Base-by-base conservation (phyloP, 805 yeast genomes). In the Metschnikowia similis region DNA sequence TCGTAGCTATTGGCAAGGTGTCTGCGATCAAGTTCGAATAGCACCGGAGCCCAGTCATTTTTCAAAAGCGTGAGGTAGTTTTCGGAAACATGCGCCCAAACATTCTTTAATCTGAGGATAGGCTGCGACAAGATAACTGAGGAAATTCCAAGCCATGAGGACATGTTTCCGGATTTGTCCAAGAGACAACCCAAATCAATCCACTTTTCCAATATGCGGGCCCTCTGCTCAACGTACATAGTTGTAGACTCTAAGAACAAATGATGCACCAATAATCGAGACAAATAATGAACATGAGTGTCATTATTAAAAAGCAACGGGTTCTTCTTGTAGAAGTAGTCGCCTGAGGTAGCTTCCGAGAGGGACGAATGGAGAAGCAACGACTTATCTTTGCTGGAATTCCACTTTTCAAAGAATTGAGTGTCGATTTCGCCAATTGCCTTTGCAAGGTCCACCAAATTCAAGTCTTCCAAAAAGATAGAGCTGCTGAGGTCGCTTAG, bases 31-130 rank as follows among this genome's bases (percentile, higher is more conserved):
- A 92, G 74, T 62, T 91, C 97, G 68, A 87, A 89, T 8, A 89
- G 84, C 26, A 92, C 95, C 2, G 95, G 96, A 0, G 94, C 88
- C 97, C 97, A 92, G 58, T 87, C 95, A 45, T 83, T 81, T 40
- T 83, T 79, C 29, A 89, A 80, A 2, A 81, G 70, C 48, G 80
- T 82, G 47, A 87, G 66, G 41, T 79, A 72, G 29, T 79, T 78
- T 17, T 78, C 76, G 11, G 86, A 79, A 4, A 90, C 87, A 43
- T 74, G 71, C 7, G 83, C 71, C 98, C 98, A 92, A 1, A 91
- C 77, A 48, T 79, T 77, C 28, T 79, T 70, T 41, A 92, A 71
- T 56, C 98, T 77, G 50, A 92, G 70, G 1, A 92, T 75, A 0
- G 97, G 96, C 48, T 85, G 81, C 0, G 96, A 87, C 59, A 96